Conservation (phyloP, 805 yeast species). For the Candida maltosa region DNA sequence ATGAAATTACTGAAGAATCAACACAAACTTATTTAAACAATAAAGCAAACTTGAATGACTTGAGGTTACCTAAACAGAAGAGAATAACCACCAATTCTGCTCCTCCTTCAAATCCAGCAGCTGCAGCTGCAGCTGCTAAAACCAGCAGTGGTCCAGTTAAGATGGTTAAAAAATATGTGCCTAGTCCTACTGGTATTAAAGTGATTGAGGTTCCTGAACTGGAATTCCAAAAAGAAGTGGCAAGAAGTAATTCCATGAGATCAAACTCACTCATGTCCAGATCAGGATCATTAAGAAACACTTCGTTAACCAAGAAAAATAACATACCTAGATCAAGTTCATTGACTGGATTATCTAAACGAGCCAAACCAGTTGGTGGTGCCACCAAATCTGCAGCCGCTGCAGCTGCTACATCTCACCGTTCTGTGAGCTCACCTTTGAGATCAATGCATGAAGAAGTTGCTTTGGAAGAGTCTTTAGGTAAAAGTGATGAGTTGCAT, state of each 20-base stretch:
- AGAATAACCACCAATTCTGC: neutral
- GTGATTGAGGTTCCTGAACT: constrained; percentile 66
- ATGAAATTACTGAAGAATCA: constrained; percentile 27
- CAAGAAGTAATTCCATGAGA: constrained; percentile 38
- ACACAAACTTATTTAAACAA: constrained; percentile 21
- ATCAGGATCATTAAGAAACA: constrained; percentile 15
- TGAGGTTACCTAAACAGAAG: constrained; percentile 20
- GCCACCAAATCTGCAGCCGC: no score
- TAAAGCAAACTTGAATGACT: constrained; percentile 32
- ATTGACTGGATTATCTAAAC: constrained; percentile 12
- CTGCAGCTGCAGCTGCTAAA: constrained; percentile 1
- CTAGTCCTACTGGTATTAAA: constrained; percentile 69
- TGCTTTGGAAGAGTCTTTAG: constrained; percentile 18
- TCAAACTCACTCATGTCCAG: constrained; percentile 25
- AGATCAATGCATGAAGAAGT: constrained; percentile 16
- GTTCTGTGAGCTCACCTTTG: constrained; percentile 5
- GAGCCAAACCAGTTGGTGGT: constrained; percentile 1
- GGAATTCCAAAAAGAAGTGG: constrained; percentile 32
- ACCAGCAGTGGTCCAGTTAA: constrained; percentile 25
- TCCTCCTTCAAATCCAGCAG: constrained; percentile 1
- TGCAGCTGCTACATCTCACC: constrained; percentile 2
- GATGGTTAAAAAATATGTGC: constrained; percentile 67
- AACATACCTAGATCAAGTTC: constrained; percentile 23
- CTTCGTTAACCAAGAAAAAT: neutral
- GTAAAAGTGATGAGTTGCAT: constrained; percentile 16